Evolutionary conservation across 192 early-diverging fungal species (phyloP).

Genomic region (Borealophlyctis nickersoniae): DNA sequence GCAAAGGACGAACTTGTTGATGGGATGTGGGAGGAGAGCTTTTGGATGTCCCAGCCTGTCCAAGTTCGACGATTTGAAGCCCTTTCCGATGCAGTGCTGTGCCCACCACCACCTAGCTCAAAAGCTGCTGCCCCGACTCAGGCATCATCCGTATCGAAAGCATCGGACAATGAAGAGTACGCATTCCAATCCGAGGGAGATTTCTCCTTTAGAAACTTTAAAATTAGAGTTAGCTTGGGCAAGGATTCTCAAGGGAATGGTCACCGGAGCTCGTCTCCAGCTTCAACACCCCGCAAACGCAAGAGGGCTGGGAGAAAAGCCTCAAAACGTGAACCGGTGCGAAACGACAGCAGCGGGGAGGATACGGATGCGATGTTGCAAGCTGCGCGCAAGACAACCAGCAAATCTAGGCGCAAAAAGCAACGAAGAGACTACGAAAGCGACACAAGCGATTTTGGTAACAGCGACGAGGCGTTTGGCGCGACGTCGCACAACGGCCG

Average conservation of each 20-base stretch:
- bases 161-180: not conserved
- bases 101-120: not conserved
- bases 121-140: not conserved
- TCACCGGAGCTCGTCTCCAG: no score
- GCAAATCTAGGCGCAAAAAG: constrained; percentile 13
- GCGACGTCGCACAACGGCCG: not conserved
- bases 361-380: constrained; percentile 39
- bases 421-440: constrained; percentile 24
- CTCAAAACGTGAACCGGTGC: no score
- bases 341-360: constrained; percentile 34
- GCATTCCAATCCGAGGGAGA: not conserved
- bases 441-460: not conserved
- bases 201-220: not conserved
- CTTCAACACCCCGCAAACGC: no score
- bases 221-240: no score
- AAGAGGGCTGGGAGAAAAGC: no score
- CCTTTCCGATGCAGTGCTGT: constrained; percentile 34
- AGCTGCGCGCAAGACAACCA: constrained; percentile 17
- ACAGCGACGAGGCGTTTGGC: not conserved
- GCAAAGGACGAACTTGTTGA: constrained; percentile 30
- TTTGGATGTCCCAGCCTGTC: constrained; percentile 53
- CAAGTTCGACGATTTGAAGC: constrained; percentile 44
- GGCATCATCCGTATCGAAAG: not conserved
- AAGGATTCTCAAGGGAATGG: no score
- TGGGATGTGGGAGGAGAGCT: constrained; percentile 42